A percentile compares a stretch with the other conserved stretches of the same genome.
Conservation (phyloP, 1,139 yeast species). For the Hyphopichia fennica region DNA sequence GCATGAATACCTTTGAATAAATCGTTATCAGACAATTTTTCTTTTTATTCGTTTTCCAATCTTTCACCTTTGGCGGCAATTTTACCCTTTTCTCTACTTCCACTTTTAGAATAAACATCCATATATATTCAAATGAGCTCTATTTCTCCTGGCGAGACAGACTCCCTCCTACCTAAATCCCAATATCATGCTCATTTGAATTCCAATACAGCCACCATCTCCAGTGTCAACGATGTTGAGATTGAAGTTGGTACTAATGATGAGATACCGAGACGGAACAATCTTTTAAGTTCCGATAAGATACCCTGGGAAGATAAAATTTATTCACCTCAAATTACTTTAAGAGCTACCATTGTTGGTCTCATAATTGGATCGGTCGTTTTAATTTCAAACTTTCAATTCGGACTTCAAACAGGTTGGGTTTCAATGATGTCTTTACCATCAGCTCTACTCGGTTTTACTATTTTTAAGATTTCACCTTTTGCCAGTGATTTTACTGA, state of each 20-base stretch:
- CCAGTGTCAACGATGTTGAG: neutral
- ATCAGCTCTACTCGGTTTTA: constrained; percentile 83
- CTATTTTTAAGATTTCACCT: constrained; percentile 64
- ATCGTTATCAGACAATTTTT: no score
- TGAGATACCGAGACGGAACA: no score
- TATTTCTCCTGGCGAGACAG: neutral
- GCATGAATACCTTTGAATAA: no score
- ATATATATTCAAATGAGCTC: neutral
- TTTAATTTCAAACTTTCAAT: constrained; percentile 86
- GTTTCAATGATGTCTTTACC: constrained; percentile 99
- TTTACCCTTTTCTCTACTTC: no score
- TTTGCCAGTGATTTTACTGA: constrained; percentile 63
- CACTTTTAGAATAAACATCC: no score
- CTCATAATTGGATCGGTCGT: constrained; percentile 77
- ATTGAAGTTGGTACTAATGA: neutral
- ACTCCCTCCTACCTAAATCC: neutral
- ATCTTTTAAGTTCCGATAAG: neutral
- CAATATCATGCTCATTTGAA: neutral
- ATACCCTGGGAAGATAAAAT: constrained; percentile 33
- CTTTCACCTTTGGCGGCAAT: no score
- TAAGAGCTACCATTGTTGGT: constrained; percentile 73
- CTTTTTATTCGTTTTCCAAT: no score
- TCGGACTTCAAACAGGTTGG: constrained; percentile 98
- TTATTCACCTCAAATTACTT: constrained; percentile 60
- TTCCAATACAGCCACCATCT: neutral